Evolutionary conservation across 768 basidiomycete species (phyloP).

Genomic region (Agaricus subrufescens): DNA sequence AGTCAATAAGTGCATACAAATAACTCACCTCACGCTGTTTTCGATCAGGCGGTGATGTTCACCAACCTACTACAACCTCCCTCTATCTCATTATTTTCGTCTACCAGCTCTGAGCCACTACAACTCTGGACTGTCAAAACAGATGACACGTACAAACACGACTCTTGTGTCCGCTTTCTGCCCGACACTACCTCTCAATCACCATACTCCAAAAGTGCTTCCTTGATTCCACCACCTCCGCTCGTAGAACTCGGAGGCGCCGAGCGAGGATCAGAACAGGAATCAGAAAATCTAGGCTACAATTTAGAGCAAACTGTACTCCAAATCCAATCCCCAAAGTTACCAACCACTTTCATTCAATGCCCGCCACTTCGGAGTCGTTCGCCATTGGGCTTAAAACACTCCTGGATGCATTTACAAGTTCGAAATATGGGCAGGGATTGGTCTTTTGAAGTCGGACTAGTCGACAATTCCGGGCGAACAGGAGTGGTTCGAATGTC

Average conservation of each 20-base stretch:
- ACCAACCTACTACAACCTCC: conserved; percentile 53
- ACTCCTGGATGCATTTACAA: conserved; percentile 74
- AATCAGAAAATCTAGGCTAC: conserved; percentile 25
- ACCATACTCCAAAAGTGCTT: conserved; percentile 31
- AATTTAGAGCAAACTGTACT: conserved; percentile 62
- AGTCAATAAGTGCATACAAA: no score
- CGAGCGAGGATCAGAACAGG: conserved; percentile 19
- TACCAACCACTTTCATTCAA: conserved; percentile 63
- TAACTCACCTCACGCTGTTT: no score
- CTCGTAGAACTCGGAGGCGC: conserved; percentile 11
- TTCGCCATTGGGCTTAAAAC: conserved; percentile 48
- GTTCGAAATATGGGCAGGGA: conserved; percentile 61
- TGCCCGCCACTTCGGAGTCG: conserved; percentile 37
- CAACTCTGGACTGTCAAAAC: conserved; percentile 43
- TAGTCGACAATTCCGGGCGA: conserved; percentile 59
- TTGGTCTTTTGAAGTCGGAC: conserved; percentile 74
- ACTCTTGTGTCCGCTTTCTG: conserved; percentile 58
- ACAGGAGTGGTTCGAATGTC: conserved; percentile 63
- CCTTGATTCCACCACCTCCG: conserved; percentile 38
- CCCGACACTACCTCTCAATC: conserved; percentile 55
- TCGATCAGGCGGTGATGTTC: conserved; percentile 38
- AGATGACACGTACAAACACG: conserved; percentile 29
- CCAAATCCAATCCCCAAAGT: conserved; percentile 75
- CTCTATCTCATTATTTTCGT: conserved; percentile 71
- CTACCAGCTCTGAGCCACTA: conserved; percentile 60